Percentiles rank a stretch among this genome's conserved stretches.
Conservation (phyloP, 345 rosid genomes). For the Excoecaria agallocha region DNA sequence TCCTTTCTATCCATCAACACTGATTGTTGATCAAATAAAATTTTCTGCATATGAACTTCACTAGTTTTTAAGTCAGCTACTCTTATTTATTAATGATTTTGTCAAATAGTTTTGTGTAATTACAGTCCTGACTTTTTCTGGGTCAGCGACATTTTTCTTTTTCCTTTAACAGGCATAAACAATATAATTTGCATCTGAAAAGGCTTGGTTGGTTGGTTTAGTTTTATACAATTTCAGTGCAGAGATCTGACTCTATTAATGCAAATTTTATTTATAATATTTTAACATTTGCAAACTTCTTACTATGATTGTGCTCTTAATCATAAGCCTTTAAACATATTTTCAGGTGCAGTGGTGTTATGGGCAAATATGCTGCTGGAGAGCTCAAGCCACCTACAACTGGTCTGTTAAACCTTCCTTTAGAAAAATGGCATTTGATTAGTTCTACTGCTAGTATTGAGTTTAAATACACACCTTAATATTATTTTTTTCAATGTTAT, state of each 20-base stretch:
- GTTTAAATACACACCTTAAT: not conserved
- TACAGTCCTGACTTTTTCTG: not conserved
- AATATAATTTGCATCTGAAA: not conserved
- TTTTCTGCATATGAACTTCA: not conserved
- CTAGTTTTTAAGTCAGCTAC: not conserved
- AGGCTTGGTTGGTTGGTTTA: not conserved
- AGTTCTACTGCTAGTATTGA: not conserved
- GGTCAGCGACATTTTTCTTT: not conserved
- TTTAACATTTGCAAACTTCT: not conserved
- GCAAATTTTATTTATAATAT: not conserved
- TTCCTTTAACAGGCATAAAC: too few relatives aligned
- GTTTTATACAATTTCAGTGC: not conserved
- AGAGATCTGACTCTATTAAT: not conserved
- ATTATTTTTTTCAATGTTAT: not conserved
- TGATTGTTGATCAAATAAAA: too few relatives aligned
- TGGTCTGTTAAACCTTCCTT: conserved; percentile 46
- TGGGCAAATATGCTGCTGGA: conserved; percentile 96
- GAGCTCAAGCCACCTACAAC: conserved; percentile 95
- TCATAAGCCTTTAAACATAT: conserved; percentile 1
- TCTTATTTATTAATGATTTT: not conserved
- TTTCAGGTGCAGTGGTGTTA: conserved; percentile 95
- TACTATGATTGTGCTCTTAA: not conserved
- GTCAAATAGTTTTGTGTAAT: not conserved
- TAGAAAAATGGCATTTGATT: not conserved
- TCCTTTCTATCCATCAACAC: too few relatives aligned